Conservation (phyloP, 768 basidiomycete genomes). For the Mycena alexandri region DNA sequence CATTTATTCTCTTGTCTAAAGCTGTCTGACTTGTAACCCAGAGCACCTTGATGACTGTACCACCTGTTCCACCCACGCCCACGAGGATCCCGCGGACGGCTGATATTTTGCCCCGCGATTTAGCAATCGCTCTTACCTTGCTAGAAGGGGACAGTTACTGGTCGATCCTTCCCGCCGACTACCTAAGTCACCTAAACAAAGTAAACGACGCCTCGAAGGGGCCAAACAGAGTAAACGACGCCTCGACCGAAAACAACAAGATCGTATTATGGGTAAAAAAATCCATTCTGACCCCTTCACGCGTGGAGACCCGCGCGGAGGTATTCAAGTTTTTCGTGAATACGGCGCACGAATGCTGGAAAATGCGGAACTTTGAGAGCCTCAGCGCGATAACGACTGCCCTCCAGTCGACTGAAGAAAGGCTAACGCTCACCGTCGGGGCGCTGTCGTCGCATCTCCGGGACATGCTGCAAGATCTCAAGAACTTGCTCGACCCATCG, state of each 20-base stretch:
- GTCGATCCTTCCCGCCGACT: constrained; percentile 56
- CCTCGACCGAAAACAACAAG: constrained; percentile 53
- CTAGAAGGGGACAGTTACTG: constrained; percentile 58
- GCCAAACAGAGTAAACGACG: constrained; percentile 50
- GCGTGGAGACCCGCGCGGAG: constrained; percentile 51
- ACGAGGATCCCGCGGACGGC: constrained; percentile 46
- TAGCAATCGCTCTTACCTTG: constrained; percentile 59
- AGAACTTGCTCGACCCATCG: constrained; percentile 49
- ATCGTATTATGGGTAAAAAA: constrained; percentile 56
- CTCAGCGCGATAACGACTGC: constrained; percentile 58
- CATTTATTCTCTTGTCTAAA: neutral
- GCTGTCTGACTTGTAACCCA: neutral
- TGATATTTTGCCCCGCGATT: constrained; percentile 53
- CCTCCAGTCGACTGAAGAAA: constrained; percentile 53
- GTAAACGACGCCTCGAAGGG: constrained; percentile 33
- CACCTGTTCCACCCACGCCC: constrained; percentile 38
- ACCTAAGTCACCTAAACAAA: constrained; percentile 53
- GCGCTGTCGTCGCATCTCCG: constrained; percentile 45
- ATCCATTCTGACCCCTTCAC: constrained; percentile 54
- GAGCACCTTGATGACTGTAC: neutral
- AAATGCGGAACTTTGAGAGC: constrained; percentile 59
- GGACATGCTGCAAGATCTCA: constrained; percentile 49
- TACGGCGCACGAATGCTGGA: constrained; percentile 59
- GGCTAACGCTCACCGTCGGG: constrained; percentile 50
- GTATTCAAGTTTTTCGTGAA: constrained; percentile 61